These are phyloP conservation scores for Hypoxylon sp. DNA, from an alignment of 2,329 filamentous ascomycete species.

Conservation along the genomic window DNA sequence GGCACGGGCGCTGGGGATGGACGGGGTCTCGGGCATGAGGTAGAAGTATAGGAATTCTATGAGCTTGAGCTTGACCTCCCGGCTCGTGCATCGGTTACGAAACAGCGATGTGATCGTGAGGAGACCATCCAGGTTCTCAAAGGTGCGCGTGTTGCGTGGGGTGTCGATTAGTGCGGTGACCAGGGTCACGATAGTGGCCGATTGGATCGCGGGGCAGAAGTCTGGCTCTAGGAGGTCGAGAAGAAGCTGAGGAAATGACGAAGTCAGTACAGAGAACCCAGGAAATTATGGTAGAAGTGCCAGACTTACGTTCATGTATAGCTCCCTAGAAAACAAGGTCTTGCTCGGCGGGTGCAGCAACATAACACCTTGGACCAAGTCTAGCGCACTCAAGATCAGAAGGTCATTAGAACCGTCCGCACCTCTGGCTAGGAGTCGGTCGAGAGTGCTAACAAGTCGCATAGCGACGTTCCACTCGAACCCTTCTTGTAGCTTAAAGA, in stretches of 20 bases:
- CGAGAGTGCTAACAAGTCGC: constrained; percentile 86
- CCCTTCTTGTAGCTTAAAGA: constrained; percentile 95
- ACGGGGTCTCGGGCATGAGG: constrained; percentile 89
- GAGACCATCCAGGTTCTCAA: constrained; percentile 92
- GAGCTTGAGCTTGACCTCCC: constrained; percentile 94
- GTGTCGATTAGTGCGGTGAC: constrained; percentile 90
- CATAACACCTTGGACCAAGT: constrained; percentile 89
- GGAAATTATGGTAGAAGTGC: constrained; percentile 51
- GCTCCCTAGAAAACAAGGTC: constrained; percentile 86
- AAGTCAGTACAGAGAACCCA: constrained; percentile 17
- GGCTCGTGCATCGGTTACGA: constrained; percentile 86
- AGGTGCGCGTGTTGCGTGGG: constrained; percentile 89
- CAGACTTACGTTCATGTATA: constrained; percentile 86
- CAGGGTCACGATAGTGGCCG: constrained; percentile 88
- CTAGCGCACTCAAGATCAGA: constrained; percentile 88
- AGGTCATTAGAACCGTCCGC: constrained; percentile 88
- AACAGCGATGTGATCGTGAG: constrained; percentile 93
- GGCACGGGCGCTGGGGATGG: constrained; percentile 66
- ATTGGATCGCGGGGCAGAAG: constrained; percentile 93
- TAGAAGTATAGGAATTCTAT: constrained; percentile 99
- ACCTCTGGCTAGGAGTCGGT: constrained; percentile 86
- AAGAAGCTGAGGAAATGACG: constrained; percentile 72
- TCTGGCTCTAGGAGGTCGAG: constrained; percentile 94
- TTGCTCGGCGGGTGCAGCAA: constrained; percentile 93
- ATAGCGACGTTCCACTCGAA: constrained; percentile 98